A percentile compares a stretch with the other conserved stretches of the same genome.
These are phyloP conservation scores for Penicillium cinerascens DNA, from an alignment of 495 filamentous ascomycete species.

Conservation along the genomic window DNA sequence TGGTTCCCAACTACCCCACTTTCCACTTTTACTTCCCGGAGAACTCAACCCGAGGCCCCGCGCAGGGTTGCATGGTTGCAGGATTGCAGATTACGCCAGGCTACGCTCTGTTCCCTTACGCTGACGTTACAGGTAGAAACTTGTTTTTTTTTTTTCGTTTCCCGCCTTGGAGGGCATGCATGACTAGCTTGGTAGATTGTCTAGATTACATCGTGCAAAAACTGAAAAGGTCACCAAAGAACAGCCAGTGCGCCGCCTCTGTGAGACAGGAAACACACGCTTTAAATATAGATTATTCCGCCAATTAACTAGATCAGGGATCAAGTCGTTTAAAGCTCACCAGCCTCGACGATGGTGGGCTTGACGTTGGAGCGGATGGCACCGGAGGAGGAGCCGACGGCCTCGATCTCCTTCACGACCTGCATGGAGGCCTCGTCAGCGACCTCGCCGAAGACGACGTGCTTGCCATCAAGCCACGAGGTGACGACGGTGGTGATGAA, in stretches of 20 bases:
- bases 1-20: background rate
- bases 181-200: constrained; percentile 25
- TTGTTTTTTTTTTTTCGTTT: background rate
- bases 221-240: constrained; percentile 12
- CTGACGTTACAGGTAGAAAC: background rate
- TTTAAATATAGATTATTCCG: constrained; percentile 16
- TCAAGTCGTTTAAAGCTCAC: constrained; percentile 46
- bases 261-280: constrained; percentile 5
- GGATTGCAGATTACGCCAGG: too few species aligned
- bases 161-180: constrained; percentile 14
- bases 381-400: constrained; percentile 60
- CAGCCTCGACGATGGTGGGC: constrained; percentile 63
- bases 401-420: constrained; percentile 72
- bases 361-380: constrained; percentile 58
- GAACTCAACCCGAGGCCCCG: background rate
- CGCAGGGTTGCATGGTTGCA: background rate
- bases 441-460: constrained; percentile 98
- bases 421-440: constrained; percentile 58
- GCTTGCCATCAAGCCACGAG: constrained; percentile 90
- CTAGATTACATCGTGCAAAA: constrained; percentile 26
- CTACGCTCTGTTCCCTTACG: background rate
- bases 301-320: constrained; percentile 8
- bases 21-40: background rate
- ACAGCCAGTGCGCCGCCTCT: constrained; percentile 7
- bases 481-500: constrained; percentile 95